Evolutionary conservation across 768 basidiomycete species (phyloP), one percentile per base, ranked within the genome.

Genomic region (Exsudoporus frostii): DNA sequence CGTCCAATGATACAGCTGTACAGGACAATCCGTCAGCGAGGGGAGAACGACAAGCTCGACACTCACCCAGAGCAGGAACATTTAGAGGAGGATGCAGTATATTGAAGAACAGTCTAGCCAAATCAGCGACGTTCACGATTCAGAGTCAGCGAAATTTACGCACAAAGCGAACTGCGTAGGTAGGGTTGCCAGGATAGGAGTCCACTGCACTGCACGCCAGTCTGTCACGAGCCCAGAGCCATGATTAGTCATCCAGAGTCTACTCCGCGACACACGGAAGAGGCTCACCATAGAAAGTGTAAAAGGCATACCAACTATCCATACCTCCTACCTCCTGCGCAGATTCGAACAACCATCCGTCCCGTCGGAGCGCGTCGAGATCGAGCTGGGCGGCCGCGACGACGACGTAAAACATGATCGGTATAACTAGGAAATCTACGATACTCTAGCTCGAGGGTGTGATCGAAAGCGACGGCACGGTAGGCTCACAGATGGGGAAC

Each of bases 101-200:
- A 60, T 91, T 92, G 72, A 92, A 92, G 65, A 92, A 92, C 33
- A 92, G 55, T 52, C 88, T 89, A 51, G 63, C 17, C 68, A 67
- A 47, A 71, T 67, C 38, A 73, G 55, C 27, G 8, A 43, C 9
- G 7, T 5, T 39, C 5, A 1, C 22, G 19, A 5, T 7, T 13
- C 19, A 1, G 34, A 32, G 20, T 3, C 5, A 11, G 15, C 20
- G 20, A 33, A 55, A 41, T 49, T 67, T 61, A 73, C 90, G 64
- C 55, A 88, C 84, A 99, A 68, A 5, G 96, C 96, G 53, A 98
- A 83, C 65, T 98, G 96, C 1, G 95, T 98, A 4, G 96, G 95
- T 64, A 99, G 72, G 0, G 92, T 95, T 1, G 80, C 72, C 84
- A 87, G 86, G 30, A 99, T 74, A 0, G 87, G 82, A 5, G 65